Evolutionary conservation across 371 early-diverging fungal species (phyloP).

Genomic region (Thermomucor indicae-seudaticae): DNA sequence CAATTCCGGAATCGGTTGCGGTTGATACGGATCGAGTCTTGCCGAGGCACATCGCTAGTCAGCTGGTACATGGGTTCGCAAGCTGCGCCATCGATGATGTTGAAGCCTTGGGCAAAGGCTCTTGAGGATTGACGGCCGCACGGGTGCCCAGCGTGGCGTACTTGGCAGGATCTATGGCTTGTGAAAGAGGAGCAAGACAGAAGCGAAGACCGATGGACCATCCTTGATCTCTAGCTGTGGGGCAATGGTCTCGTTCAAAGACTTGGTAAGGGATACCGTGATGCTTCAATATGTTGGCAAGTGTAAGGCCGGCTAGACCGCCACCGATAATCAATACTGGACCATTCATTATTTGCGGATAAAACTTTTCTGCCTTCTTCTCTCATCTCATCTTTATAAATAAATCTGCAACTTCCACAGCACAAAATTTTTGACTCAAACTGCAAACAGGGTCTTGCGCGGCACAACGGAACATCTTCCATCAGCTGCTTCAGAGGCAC

Average conservation of each 20-base stretch:
- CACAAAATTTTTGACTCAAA: no score
- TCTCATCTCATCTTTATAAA: no score
- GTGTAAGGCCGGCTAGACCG: constrained; percentile 31
- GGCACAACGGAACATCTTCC: no score
- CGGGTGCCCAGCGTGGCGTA: constrained; percentile 2
- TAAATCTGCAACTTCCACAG: no score
- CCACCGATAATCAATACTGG: constrained; percentile 28
- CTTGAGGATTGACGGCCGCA: constrained; percentile 10
- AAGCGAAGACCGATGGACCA: constrained; percentile 22
- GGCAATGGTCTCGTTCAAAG: constrained; percentile 24
- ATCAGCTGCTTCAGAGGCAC: no score
- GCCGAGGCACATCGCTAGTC: not conserved
- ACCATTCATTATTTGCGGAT: no score
- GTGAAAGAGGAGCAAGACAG: constrained; percentile 1
- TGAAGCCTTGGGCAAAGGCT: constrained; percentile 3
- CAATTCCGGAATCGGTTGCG: constrained; percentile 20
- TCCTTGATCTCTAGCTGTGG: constrained; percentile 18
- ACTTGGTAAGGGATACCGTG: constrained; percentile 19
- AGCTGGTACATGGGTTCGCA: not conserved
- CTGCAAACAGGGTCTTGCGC: no score
- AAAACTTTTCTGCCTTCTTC: no score
- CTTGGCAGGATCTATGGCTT: constrained; percentile 2
- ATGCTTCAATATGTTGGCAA: constrained; percentile 20
- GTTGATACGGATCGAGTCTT: constrained; percentile 13
- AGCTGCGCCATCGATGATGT: constrained; percentile 7